Evolutionary conservation across 225 moss, liverwort and hornwort genomes (phyloP).

Genomic region (Polytrichum formosum): DNA sequence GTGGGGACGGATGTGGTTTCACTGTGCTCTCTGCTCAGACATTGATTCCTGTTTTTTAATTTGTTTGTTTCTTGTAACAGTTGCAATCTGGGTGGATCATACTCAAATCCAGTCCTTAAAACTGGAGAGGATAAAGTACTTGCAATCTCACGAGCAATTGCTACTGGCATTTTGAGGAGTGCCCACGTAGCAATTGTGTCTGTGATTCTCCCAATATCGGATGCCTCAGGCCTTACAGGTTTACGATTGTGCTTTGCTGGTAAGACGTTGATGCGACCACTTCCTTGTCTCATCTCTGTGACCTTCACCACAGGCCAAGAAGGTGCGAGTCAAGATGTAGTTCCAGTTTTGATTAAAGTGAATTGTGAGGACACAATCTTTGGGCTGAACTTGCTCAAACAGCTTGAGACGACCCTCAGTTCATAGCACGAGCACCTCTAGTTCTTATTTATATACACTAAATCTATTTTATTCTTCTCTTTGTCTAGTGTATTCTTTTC

Average conservation of each 20-base stretch:
- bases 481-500: too few species aligned
- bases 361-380: constrained; percentile 90
- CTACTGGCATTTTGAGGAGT: constrained; percentile 52
- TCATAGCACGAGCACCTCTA: constrained; percentile 25
- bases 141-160: constrained; percentile 59
- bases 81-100: constrained; percentile 51
- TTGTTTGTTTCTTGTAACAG: constrained; percentile 22
- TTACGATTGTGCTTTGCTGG: constrained; percentile 77
- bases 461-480: too few species aligned
- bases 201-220: constrained; percentile 67
- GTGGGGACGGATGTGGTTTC: too few species aligned
- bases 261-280: constrained; percentile 57
- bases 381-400: constrained; percentile 86
- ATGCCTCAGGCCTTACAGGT: constrained; percentile 56
- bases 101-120: constrained; percentile 32
- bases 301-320: constrained; percentile 43
- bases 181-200: constrained; percentile 73
- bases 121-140: constrained; percentile 58
- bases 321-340: constrained; percentile 6
- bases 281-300: constrained; percentile 67
- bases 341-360: constrained; percentile 69
- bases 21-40: too few species aligned
- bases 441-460: too few species aligned
- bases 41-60: neutral
- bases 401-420: constrained; percentile 71